A percentile compares a stretch with the other conserved stretches of the same genome.
Conservation (phyloP, 495 filamentous ascomycete species). For the Neurospora hispaniola region DNA sequence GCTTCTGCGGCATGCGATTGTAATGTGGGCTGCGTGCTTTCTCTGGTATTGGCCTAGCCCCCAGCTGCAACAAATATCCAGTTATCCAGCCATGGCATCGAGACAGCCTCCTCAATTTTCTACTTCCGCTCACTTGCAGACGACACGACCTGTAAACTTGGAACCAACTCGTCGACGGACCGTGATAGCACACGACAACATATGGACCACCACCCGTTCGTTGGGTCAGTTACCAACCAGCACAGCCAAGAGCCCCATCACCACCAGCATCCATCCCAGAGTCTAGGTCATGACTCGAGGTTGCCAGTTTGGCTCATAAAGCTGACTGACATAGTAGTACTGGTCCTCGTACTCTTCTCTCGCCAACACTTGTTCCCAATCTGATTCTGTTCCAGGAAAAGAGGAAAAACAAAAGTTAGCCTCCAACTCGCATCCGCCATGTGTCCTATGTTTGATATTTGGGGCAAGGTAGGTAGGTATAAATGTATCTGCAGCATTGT, state of each 20-base stretch:
- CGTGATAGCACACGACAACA: neutral
- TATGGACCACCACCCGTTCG: neutral
- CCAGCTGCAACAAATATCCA: neutral
- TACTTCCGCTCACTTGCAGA: neutral
- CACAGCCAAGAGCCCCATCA: neutral
- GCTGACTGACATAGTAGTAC: constrained; percentile 41
- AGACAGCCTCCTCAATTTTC: neutral
- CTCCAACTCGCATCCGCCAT: neutral
- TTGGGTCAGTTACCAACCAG: neutral
- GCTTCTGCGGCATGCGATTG: neutral
- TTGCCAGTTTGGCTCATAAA: constrained; percentile 41
- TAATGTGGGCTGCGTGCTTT: neutral
- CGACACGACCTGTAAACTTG: neutral
- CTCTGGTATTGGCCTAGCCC: neutral
- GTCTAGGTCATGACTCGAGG: constrained; percentile 31
- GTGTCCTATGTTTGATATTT: neutral
- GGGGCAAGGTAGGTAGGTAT: neutral
- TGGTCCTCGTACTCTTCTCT: constrained; percentile 34
- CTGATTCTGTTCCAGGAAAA: constrained; percentile 17
- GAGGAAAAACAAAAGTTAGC: neutral
- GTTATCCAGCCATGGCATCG: neutral
- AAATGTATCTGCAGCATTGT: neutral
- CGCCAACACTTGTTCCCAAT: constrained; percentile 30
- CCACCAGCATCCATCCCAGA: neutral
- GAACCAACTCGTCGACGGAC: neutral